Percentiles rank a stretch among this genome's conserved stretches.
Evolutionary conservation across 2,329 filamentous ascomycete genomes (phyloP).

Genomic region (Pochonia chlamydosporia): DNA sequence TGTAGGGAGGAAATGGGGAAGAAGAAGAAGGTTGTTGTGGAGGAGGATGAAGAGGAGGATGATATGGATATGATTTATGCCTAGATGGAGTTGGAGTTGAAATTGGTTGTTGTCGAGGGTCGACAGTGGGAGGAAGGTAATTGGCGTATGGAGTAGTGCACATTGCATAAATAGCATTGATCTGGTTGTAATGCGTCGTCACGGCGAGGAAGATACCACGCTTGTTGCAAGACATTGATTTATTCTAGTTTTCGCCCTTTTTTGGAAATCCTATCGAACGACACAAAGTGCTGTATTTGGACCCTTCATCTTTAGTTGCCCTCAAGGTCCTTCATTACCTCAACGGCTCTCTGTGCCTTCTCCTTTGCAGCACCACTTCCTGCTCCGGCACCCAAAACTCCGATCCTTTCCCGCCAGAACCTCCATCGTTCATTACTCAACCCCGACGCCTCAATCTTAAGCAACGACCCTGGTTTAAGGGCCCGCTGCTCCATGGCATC

Average conservation of each 20-base stretch:
- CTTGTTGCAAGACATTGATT: not conserved
- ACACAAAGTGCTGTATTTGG: not conserved
- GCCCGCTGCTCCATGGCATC: slow-evolving; percentile 14
- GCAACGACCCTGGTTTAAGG: slow-evolving; percentile 16
- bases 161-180: no score
- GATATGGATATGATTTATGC: slow-evolving; percentile 45
- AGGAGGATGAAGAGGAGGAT: slow-evolving; percentile 44
- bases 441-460: slow-evolving; percentile 15
- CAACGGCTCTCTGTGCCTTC: slow-evolving; percentile 14
- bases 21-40: slow-evolving; percentile 42
- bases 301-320: not conserved
- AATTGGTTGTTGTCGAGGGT: no score
- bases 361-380: slow-evolving; percentile 15
- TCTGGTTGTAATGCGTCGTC: not conserved
- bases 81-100: slow-evolving; percentile 13
- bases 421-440: slow-evolving; percentile 21
- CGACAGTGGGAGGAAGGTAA: not conserved
- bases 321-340: slow-evolving; percentile 17
- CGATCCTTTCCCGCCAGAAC: slow-evolving; percentile 24
- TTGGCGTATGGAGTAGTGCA: not conserved
- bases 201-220: not conserved
- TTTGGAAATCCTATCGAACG: not conserved
- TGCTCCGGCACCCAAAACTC: slow-evolving; percentile 12
- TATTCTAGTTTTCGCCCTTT: not conserved
- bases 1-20: slow-evolving; percentile 55